These are phyloP conservation scores for Colletotrichum navitas DNA, from an alignment of 2,329 filamentous ascomycete genomes.

Conservation along the genomic window DNA sequence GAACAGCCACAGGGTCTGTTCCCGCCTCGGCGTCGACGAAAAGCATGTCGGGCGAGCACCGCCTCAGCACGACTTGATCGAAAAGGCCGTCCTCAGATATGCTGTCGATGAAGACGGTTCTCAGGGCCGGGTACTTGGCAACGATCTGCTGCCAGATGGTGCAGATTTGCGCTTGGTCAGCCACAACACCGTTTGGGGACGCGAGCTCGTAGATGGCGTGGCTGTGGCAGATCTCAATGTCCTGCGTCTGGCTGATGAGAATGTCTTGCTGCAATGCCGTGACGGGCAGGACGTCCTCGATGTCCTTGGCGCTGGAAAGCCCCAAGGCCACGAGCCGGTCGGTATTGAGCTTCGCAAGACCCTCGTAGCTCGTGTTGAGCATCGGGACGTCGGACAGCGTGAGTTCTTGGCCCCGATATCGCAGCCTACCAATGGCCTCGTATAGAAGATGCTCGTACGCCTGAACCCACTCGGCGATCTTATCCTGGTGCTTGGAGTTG, in stretches of 20 bases:
- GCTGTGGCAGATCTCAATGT: slow-evolving; percentile 57
- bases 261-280: slow-evolving; percentile 64
- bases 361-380: slow-evolving; percentile 61
- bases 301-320: slow-evolving; percentile 57
- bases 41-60: slow-evolving; percentile 63
- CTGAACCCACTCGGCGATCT: slow-evolving; percentile 61
- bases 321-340: slow-evolving; percentile 57
- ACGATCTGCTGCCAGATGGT: slow-evolving; percentile 64
- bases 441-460: slow-evolving; percentile 61
- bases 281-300: slow-evolving; percentile 63
- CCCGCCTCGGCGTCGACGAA: slow-evolving; percentile 62
- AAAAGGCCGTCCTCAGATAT: slow-evolving; percentile 62
- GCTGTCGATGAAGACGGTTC: slow-evolving; percentile 66
- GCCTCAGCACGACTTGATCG: slow-evolving; percentile 63
- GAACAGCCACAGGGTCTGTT: slow-evolving; percentile 54
- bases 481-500: slow-evolving; percentile 56
- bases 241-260: slow-evolving; percentile 59
- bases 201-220: slow-evolving; percentile 63
- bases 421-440: slow-evolving; percentile 58
- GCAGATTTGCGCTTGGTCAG: slow-evolving; percentile 61
- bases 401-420: slow-evolving; percentile 59
- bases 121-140: slow-evolving; percentile 58
- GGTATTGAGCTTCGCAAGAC: slow-evolving; percentile 58
- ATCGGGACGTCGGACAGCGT: slow-evolving; percentile 64
- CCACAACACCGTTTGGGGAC: slow-evolving; percentile 51